Evolutionary conservation across 345 rosid genomes (phyloP), one percentile per base, ranked within the genome.

Genomic region (Limnanthes douglasii): DNA sequence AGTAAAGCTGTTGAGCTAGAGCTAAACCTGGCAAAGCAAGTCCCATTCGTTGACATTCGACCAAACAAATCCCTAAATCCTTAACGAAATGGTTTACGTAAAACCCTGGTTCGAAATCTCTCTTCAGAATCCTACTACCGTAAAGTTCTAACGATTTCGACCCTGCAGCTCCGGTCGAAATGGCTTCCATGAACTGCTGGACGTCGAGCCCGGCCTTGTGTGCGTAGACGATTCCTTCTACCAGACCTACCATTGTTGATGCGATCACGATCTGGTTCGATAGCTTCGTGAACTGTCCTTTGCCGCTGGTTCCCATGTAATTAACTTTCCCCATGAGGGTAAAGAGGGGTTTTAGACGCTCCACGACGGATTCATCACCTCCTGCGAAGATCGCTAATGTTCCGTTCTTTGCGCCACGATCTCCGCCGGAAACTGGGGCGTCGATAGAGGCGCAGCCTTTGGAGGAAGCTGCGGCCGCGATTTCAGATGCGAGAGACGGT

Each of bases 31-130:
- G 97, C 57, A 86, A 57, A 20, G 82, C 88, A n/a, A 86, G 62
- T 20, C 88, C 93, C 94, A 82, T 75, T 24, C 48, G 65, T 48
- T 82, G 65, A 34, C 97, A 86, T 42, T 78, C 94, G 31, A 68
- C 73, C 38, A 88, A 66, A 53, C 93, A 83, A 59, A 88, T 88
- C 46, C 86, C 97, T 44, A 83, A 66, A 48, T 83, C 97, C 63
- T 83, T 88, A 0, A 66, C 73, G 39, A 88, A 79, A 50, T 88
- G 93, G 24, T 83, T 70, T 52, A 88, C 95, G 21, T 58, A 83
- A 41, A 88, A 83, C 20, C 97, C 79, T 0, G 95, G 72, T 8
- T 71, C 84, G 12, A 88, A 69, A 57, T 83, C 95, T 62, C 93
- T 83, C 60, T 56, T 62, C 52, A 88, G 15, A 21, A 83, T 83